Evolutionary conservation across 164 flowering plant genomes (phyloP).

Genomic region (Umbellularia californica): DNA sequence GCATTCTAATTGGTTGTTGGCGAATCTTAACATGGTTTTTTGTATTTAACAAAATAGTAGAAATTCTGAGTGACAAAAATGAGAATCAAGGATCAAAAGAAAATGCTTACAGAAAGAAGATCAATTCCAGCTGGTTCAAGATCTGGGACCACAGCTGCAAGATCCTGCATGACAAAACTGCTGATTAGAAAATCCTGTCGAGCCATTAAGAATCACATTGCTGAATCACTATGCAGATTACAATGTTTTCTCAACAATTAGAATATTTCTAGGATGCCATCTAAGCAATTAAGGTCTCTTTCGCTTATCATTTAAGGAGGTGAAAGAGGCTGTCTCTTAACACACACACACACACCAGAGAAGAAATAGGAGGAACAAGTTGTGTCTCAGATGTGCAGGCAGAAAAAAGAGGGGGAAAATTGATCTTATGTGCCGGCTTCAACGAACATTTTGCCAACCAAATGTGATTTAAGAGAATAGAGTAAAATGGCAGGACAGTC

Average conservation of each 20-base stretch:
- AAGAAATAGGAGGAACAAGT: too few species aligned
- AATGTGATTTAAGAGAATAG: neutral
- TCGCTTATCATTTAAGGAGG: too few species aligned
- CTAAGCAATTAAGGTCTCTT: neutral
- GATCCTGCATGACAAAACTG: constrained; percentile 46
- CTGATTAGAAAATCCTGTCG: neutral
- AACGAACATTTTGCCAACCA: neutral
- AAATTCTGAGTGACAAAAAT: neutral
- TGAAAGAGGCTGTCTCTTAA: too few species aligned
- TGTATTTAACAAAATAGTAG: too few species aligned
- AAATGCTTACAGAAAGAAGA: constrained; percentile 74
- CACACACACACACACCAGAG: too few species aligned
- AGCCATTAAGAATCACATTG: neutral
- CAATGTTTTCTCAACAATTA: neutral
- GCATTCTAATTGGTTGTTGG: too few species aligned
- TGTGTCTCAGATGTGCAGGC: neutral
- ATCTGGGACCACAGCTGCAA: constrained; percentile 63
- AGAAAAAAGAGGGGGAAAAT: neutral
- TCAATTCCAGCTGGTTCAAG: constrained; percentile 82
- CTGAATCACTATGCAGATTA: neutral
- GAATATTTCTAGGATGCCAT: neutral
- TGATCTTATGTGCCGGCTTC: neutral
- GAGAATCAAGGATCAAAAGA: neutral
- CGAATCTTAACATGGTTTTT: too few species aligned
- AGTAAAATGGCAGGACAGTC: neutral